These are phyloP conservation scores for Andrographis paniculata DNA, from an alignment of 305 asterid genomes.

Conservation along the genomic window DNA sequence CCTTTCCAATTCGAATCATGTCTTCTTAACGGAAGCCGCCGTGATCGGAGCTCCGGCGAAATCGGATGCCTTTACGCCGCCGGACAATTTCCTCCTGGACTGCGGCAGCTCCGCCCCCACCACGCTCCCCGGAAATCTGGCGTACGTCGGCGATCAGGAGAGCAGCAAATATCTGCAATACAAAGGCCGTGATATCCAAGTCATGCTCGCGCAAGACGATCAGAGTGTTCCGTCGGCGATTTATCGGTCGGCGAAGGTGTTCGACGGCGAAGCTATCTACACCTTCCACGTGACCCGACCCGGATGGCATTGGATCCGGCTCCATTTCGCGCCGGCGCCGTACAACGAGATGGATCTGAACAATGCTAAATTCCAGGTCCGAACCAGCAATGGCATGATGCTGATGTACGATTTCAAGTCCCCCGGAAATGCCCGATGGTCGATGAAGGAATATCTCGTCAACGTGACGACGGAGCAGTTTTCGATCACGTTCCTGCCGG, in stretches of 20 bases:
- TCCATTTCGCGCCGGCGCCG: constrained; percentile 56
- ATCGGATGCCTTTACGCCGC: constrained; percentile 42
- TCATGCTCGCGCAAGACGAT: constrained; percentile 24
- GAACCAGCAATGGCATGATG: constrained; percentile 41
- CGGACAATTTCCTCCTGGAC: constrained; percentile 49
- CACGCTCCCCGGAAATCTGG: constrained; percentile 30
- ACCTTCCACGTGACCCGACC: constrained; percentile 62
- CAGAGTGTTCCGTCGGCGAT: constrained; percentile 33
- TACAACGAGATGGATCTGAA: constrained; percentile 38
- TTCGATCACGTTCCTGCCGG: constrained; percentile 43
- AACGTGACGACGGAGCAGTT: constrained; percentile 60
- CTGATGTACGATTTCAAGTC: constrained; percentile 41
- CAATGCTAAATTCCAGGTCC: constrained; percentile 44
- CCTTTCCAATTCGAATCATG: background rate
- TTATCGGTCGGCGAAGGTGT: constrained; percentile 49
- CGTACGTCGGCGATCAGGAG: constrained; percentile 36
- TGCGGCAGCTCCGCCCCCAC: constrained; percentile 42
- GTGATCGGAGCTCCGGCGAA: constrained; percentile 28
- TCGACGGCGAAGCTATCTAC: constrained; percentile 50
- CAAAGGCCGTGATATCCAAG: constrained; percentile 33
- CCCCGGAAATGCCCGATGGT: constrained; percentile 14
- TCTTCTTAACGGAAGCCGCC: constrained; percentile 11
- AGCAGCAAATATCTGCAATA: constrained; percentile 32
- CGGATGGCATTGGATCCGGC: constrained; percentile 92
- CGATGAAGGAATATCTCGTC: constrained; percentile 45